A percentile compares a stretch with the other conserved stretches of the same genome.
phyloP scores from a whole-genome alignment of 495 filamentous ascomycete genomes.

The Haplographium delicatum region DNA sequence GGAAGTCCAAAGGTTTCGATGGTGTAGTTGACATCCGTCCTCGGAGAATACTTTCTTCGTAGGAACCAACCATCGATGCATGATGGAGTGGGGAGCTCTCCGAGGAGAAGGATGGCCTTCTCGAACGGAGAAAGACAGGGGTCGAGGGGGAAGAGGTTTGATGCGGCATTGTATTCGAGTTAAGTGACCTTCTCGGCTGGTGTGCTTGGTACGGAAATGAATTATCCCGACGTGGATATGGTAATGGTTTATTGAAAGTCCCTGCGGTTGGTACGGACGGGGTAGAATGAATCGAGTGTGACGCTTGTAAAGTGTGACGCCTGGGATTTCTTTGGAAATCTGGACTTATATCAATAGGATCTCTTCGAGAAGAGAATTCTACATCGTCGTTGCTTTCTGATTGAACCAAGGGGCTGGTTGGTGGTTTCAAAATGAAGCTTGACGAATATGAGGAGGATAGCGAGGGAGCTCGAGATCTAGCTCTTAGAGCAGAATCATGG shows the following conservation, averaged over 20 bases:
- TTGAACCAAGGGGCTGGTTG: slow-evolving; percentile 88
- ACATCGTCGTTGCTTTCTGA: slow-evolving; percentile 84
- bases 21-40: slow-evolving; percentile 97
- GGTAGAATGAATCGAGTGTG: slow-evolving; percentile 26
- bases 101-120: slow-evolving; percentile 67
- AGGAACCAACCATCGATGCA: slow-evolving; percentile 95
- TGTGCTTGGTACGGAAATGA: slow-evolving; percentile 60
- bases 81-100: slow-evolving; percentile 75
- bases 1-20: slow-evolving; percentile 87
- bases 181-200: slow-evolving; percentile 68
- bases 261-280: slow-evolving; percentile 15
- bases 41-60: slow-evolving; percentile 91
- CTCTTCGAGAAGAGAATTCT: slow-evolving; percentile 50
- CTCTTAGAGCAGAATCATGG: slow-evolving; percentile 3
- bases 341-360: slow-evolving; percentile 28
- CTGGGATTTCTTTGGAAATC: slow-evolving; percentile 14
- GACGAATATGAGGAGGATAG: slow-evolving; percentile 72
- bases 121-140: slow-evolving; percentile 48
- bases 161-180: slow-evolving; percentile 23
- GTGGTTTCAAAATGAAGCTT: slow-evolving; percentile 78
- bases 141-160: slow-evolving; percentile 58
- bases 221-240: slow-evolving; percentile 26
- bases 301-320: slow-evolving; percentile 26
- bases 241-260: slow-evolving; percentile 18
- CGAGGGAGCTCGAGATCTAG: slow-evolving; percentile 50